These are phyloP conservation scores for Articulospora tetracladia DNA, from an alignment of 495 filamentous ascomycete genomes.

Conservation along the genomic window DNA sequence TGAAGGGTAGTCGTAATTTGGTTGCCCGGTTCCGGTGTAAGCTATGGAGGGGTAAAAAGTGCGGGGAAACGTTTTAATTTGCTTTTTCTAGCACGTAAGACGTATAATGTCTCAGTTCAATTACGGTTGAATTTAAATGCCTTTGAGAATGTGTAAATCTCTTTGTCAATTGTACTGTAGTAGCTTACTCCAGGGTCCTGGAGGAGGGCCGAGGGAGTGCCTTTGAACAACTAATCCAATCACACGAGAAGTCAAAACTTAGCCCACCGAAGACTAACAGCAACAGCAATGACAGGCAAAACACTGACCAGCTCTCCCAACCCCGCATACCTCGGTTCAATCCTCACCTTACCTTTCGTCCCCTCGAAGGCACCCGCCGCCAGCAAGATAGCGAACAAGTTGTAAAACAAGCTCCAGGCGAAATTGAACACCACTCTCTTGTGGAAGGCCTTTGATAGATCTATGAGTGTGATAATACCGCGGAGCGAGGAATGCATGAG, in stretches of 20 bases:
- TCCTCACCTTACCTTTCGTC: conserved; percentile 46
- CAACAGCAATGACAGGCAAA: conserved; percentile 64
- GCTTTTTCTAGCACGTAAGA: no score
- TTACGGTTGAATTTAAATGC: no score
- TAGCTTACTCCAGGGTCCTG: no score
- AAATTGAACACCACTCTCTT: conserved; percentile 67
- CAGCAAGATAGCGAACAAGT: conserved; percentile 65
- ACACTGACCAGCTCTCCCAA: conserved; percentile 77
- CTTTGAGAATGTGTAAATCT: no score
- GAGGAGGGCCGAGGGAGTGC: no score
- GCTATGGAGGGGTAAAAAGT: no score
- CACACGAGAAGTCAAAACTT: neutral
- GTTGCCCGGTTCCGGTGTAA: no score
- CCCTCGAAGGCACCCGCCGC: conserved; percentile 67
- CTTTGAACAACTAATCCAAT: no score
- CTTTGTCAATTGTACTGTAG: no score
- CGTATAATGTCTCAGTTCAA: no score
- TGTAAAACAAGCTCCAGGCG: conserved; percentile 69
- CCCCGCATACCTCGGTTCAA: conserved; percentile 71
- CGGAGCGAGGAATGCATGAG: conserved; percentile 53
- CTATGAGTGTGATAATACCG: conserved; percentile 57
- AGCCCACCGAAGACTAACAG: conserved; percentile 30
- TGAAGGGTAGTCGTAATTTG: no score
- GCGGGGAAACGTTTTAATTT: no score
- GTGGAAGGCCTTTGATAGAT: conserved; percentile 49